Conservation (phyloP, 2,329 filamentous ascomycete genomes). For the Amauroascus niger region DNA sequence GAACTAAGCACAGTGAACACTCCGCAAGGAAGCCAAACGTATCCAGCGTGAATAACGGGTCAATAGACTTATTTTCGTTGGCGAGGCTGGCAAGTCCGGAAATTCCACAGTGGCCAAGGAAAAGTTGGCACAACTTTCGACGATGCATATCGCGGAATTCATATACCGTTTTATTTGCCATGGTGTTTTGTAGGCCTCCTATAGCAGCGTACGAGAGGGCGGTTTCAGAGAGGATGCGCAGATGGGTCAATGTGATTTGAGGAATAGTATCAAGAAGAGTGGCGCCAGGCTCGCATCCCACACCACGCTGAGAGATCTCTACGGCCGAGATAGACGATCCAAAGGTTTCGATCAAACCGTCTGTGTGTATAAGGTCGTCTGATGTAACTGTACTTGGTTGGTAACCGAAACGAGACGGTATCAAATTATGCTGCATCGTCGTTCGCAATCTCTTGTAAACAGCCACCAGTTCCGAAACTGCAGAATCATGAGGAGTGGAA, state of each 20-base stretch:
- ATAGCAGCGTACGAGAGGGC: conserved; percentile 74
- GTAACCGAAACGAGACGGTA: conserved; percentile 40
- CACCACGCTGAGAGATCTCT: conserved; percentile 84
- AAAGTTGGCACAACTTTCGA: conserved; percentile 65
- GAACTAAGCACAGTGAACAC: conserved; percentile 59
- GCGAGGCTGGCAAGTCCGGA: conserved; percentile 27
- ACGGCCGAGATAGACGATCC: conserved; percentile 79
- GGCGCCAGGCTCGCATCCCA: conserved; percentile 61
- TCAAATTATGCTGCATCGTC: conserved; percentile 44
- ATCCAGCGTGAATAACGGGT: conserved; percentile 33
- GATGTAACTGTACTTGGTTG: conserved; percentile 31
- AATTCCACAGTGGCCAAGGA: conserved; percentile 48
- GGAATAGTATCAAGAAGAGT: conserved; percentile 77
- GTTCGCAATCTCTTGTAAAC: conserved; percentile 50
- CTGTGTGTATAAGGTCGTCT: conserved; percentile 43
- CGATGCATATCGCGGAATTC: conserved; percentile 61
- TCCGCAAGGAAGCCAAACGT: conserved; percentile 61
- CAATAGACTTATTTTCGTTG: conserved; percentile 29
- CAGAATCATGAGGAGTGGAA: conserved; percentile 25
- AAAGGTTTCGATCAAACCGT: conserved; percentile 43
- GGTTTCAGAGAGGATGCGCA: conserved; percentile 82
- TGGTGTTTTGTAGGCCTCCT: conserved; percentile 54
- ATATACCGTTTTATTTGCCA: conserved; percentile 51
- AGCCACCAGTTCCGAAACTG: conserved; percentile 41
- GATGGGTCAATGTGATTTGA: conserved; percentile 71